Evolutionary conservation across 306 rosid genomes (phyloP).

Genomic region (Begonia masoniana): DNA sequence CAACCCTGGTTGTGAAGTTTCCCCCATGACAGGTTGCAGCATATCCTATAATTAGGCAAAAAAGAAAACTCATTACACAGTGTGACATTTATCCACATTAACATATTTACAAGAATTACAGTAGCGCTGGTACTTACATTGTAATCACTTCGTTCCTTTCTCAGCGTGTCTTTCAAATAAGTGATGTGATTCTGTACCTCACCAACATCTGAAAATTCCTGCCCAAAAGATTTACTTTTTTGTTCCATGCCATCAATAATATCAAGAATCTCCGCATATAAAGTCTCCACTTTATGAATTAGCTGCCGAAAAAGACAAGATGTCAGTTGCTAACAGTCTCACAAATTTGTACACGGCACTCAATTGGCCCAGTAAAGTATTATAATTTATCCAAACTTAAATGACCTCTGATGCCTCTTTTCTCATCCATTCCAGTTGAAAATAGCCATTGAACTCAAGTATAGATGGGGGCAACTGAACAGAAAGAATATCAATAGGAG

Average conservation of each 20-base stretch:
- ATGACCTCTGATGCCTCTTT: slow-evolving; percentile 77
- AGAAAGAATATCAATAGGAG: slow-evolving; percentile 77
- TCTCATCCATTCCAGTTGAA: slow-evolving; percentile 59
- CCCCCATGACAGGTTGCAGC: slow-evolving; percentile 42
- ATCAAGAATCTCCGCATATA: slow-evolving; percentile 64
- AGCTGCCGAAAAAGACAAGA: slow-evolving; percentile 30
- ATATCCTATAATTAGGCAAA: slow-evolving; percentile 28
- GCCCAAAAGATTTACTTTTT: slow-evolving; percentile 26
- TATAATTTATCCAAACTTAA: slow-evolving; percentile 4
- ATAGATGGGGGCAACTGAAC: slow-evolving; percentile 78
- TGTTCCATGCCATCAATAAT: slow-evolving; percentile 53
- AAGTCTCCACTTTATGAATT: slow-evolving; percentile 50
- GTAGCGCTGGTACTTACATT: slow-evolving; percentile 38
- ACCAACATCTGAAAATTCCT: slow-evolving; percentile 28
- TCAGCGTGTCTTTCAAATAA: slow-evolving; percentile 60
- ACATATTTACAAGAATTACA: slow-evolving; percentile 1
- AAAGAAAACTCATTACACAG: no score
- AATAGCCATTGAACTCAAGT: slow-evolving; percentile 57
- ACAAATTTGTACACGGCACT: slow-evolving; percentile 3
- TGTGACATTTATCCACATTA: neutral
- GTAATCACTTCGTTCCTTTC: slow-evolving; percentile 57
- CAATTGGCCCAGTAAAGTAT: slow-evolving; percentile 6
- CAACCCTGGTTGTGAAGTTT: slow-evolving; percentile 26
- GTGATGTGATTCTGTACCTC: slow-evolving; percentile 42
- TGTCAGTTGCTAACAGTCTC: slow-evolving; percentile 8